A percentile compares a stretch with the other conserved stretches of the same genome.
Conservation (phyloP, 345 rosid genomes). For the Zanthoxylum bungeanum region DNA sequence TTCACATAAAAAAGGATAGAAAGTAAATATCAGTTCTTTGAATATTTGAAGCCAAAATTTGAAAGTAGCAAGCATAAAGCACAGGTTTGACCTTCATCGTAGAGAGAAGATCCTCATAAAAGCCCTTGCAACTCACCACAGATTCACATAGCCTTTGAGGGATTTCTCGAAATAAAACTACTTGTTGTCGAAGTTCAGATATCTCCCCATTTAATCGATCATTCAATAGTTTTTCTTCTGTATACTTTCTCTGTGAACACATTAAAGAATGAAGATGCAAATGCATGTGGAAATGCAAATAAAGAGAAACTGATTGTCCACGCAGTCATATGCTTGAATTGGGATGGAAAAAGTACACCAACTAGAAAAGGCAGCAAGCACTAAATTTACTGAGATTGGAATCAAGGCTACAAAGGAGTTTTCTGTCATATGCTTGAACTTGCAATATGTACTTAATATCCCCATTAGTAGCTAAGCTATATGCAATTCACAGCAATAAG, state of each 20-base stretch:
- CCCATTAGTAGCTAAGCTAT: background rate
- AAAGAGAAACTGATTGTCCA: background rate
- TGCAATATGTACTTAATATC: background rate
- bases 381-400: background rate
- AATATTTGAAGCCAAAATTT: background rate
- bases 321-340: too few species aligned
- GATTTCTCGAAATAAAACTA: slow-evolving; percentile 31
- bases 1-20: slow-evolving; percentile 14
- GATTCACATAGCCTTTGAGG: slow-evolving; percentile 50
- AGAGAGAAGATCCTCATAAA: slow-evolving; percentile 43
- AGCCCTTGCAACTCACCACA: slow-evolving; percentile 47
- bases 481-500: background rate
- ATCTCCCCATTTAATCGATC: slow-evolving; percentile 53
- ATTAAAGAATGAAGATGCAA: slow-evolving; percentile 8
- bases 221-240: slow-evolving; percentile 50
- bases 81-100: slow-evolving; percentile 54
- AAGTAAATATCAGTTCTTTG: slow-evolving; percentile 11
- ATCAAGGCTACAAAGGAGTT: background rate
- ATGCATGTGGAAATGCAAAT: background rate
- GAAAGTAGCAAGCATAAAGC: background rate
- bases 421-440: background rate
- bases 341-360: background rate
- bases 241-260: slow-evolving; percentile 52
- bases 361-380: background rate
- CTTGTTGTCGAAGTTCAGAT: slow-evolving; percentile 59